phyloP scores from a whole-genome alignment of 768 basidiomycete genomes.

The Pholiota microspora region DNA sequence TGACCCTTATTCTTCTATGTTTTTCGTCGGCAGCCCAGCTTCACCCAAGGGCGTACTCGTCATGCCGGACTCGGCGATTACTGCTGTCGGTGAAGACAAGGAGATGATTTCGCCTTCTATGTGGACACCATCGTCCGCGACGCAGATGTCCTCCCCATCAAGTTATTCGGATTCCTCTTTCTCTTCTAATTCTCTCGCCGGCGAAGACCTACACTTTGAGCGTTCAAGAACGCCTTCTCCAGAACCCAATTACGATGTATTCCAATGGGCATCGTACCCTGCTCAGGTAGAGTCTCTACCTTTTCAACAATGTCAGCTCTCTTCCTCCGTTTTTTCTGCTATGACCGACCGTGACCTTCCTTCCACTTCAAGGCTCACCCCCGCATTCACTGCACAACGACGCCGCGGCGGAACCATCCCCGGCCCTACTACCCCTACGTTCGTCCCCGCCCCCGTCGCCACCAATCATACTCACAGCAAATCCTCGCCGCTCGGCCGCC shows the following conservation, averaged over 20 bases:
- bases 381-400: conserved; percentile 9
- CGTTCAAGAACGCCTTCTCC: conserved; percentile 35
- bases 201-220: conserved; percentile 32
- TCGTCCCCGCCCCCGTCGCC: conserved; percentile 34
- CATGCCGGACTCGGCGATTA: conserved; percentile 36
- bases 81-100: conserved; percentile 48
- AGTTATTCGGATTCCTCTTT: conserved; percentile 40
- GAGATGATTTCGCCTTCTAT: conserved; percentile 51
- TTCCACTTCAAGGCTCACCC: conserved; percentile 35
- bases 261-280: conserved; percentile 28
- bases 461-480: background rate
- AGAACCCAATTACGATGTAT: conserved; percentile 22
- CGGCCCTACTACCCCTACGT: conserved; percentile 37
- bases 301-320: conserved; percentile 41
- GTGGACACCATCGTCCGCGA: conserved; percentile 45
- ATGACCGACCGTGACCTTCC: conserved; percentile 42
- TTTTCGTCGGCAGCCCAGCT: conserved; percentile 47
- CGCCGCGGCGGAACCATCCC: conserved; percentile 4
- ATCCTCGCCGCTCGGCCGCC: conserved; percentile 29
- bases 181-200: conserved; percentile 29
- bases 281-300: conserved; percentile 33
- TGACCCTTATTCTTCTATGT: conserved; percentile 57
- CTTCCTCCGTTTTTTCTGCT: conserved; percentile 37
- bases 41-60: conserved; percentile 35
- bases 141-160: conserved; percentile 46